These are phyloP conservation scores for Aspergillus puulaauensis DNA, from an alignment of 2,329 filamentous ascomycete genomes.

Conservation along the genomic window DNA sequence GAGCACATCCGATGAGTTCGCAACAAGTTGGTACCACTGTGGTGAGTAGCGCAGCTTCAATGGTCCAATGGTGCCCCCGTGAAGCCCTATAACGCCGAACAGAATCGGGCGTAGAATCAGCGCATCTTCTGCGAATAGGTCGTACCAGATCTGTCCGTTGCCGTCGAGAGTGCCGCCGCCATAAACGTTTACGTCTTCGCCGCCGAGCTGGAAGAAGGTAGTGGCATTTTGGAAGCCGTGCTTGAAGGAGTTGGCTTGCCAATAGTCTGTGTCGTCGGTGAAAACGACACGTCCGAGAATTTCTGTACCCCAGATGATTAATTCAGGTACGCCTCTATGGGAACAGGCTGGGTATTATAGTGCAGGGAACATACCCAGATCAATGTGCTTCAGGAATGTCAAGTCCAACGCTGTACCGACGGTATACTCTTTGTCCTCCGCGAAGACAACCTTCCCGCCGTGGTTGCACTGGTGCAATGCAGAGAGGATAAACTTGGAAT, in stretches of 20 bases:
- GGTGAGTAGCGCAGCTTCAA: conserved; percentile 61
- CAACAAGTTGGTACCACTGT: conserved; percentile 65
- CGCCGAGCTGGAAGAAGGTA: conserved; percentile 67
- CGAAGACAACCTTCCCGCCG: conserved; percentile 62
- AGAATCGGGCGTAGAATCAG: conserved; percentile 61
- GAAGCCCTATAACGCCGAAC: conserved; percentile 57
- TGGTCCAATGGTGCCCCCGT: conserved; percentile 59
- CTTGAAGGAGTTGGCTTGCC: conserved; percentile 64
- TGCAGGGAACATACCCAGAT: conserved; percentile 49
- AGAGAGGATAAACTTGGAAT: conserved; percentile 52
- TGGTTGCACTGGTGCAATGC: conserved; percentile 62
- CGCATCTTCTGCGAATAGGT: conserved; percentile 58
- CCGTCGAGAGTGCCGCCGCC: conserved; percentile 65
- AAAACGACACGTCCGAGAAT: conserved; percentile 63
- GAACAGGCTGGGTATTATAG: background rate
- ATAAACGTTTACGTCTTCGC: conserved; percentile 66
- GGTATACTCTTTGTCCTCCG: conserved; percentile 56
- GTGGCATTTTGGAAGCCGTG: conserved; percentile 66
- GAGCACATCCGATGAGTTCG: conserved; percentile 64
- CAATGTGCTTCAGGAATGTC: conserved; percentile 63
- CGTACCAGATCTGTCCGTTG: conserved; percentile 65
- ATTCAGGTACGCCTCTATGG: background rate
- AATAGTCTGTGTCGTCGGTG: conserved; percentile 67
- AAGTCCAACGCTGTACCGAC: conserved; percentile 65
- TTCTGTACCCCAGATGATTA: conserved; percentile 36